Conservation (phyloP, 2,329 filamentous ascomycete species). For the Mycosphaerella arachidis region DNA sequence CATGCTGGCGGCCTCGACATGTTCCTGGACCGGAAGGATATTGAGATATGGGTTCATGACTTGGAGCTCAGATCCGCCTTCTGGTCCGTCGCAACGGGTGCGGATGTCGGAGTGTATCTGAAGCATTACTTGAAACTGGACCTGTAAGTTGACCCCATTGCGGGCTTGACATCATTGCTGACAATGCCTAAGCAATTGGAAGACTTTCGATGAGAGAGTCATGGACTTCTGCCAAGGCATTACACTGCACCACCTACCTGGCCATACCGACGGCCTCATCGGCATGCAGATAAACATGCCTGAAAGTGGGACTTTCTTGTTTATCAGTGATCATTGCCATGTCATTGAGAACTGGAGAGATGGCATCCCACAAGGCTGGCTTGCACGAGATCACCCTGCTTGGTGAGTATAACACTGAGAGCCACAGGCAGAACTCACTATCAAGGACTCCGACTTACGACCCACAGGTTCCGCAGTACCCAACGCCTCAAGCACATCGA, state of each 20-base stretch:
- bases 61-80: slow-evolving; percentile 31
- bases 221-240: slow-evolving; percentile 34
- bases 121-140: slow-evolving; percentile 34
- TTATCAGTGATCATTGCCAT: slow-evolving; percentile 35
- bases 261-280: slow-evolving; percentile 35
- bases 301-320: slow-evolving; percentile 33
- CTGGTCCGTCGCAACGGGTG: slow-evolving; percentile 34
- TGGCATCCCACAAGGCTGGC: slow-evolving; percentile 35
- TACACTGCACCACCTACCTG: slow-evolving; percentile 35
- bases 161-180: neutral
- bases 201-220: slow-evolving; percentile 34
- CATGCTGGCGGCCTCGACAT: slow-evolving; percentile 34
- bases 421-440: neutral
- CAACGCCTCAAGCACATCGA: slow-evolving; percentile 33
- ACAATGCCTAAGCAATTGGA: slow-evolving; percentile 30
- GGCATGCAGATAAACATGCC: slow-evolving; percentile 36
- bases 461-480: slow-evolving; percentile 29
- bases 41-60: slow-evolving; percentile 35
- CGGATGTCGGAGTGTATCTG: slow-evolving; percentile 34
- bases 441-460: neutral
- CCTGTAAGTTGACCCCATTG: slow-evolving; percentile 20
- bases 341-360: slow-evolving; percentile 37
- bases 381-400: slow-evolving; percentile 34
- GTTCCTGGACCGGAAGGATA: slow-evolving; percentile 32
- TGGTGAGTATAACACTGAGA: slow-evolving; percentile 18